Conservation (phyloP, 805 yeast species). For the Soucietia sequanensis region DNA sequence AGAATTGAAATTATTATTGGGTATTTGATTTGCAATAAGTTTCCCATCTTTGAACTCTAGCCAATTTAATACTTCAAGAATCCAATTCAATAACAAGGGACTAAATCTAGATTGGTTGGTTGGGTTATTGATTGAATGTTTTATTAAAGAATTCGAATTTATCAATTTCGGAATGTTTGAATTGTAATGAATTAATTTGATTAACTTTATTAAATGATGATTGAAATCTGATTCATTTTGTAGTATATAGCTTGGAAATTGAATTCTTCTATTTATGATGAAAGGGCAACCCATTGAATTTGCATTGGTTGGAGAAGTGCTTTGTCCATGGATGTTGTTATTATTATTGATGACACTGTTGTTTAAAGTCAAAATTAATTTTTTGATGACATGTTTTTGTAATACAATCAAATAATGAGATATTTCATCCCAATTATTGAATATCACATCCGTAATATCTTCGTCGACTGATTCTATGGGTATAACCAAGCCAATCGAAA, state of each 20-base stretch:
- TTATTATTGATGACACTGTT: constrained; percentile 10
- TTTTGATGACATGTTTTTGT: constrained; percentile 39
- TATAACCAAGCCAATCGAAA: constrained; percentile 48
- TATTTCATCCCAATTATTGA: constrained; percentile 51
- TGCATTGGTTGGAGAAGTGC: neutral
- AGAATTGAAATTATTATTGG: constrained; percentile 6
- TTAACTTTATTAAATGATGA: constrained; percentile 31
- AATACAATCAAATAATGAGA: constrained; percentile 37
- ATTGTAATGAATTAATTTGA: constrained; percentile 37
- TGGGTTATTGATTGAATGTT: constrained; percentile 14
- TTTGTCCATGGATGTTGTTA: constrained; percentile 2
- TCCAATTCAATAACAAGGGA: constrained; percentile 48
- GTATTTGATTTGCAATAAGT: neutral
- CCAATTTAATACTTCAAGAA: constrained; percentile 52
- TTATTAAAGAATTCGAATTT: constrained; percentile 37
- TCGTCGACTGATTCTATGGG: constrained; percentile 38
- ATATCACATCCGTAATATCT: constrained; percentile 39
- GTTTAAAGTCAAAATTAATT: constrained; percentile 28
- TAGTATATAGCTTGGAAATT: constrained; percentile 36
- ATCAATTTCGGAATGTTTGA: constrained; percentile 48
- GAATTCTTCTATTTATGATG: constrained; percentile 31
- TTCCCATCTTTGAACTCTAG: constrained; percentile 52
- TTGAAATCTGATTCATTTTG: constrained; percentile 46
- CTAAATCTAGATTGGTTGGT: constrained; percentile 17
- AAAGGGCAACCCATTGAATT: constrained; percentile 14